Evolutionary conservation across 257 asterid genomes (phyloP), one percentile per base, ranked within the genome.

Genomic region (Lavandula angustifolia): DNA sequence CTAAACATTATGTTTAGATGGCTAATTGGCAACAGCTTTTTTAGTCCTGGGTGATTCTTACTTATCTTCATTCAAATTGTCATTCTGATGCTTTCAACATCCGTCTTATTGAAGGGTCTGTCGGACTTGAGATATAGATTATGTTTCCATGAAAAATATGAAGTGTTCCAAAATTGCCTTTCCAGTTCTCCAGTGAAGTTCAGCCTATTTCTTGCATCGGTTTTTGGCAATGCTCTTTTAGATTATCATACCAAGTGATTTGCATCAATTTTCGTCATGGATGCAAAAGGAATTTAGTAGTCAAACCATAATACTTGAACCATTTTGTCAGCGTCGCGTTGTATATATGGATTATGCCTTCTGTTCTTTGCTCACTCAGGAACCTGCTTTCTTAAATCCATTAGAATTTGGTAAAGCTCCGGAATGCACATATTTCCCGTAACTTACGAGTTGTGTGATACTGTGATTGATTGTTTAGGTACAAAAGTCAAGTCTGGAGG

Each of bases 401-500:
- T 33, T 69, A 16, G 31, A 22, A 34, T 34, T 14, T 56, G 17
- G 52, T 22, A 22, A 11, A 17, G 12, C n/a, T 33, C 49, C 54
- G 9, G 1, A 34, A 41, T 32, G 60, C 60, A 62, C 59, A 32
- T 60, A 46, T 18, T 69, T 64, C 43, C 27, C 53, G 46, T 58
- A 49, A 27, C 6, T 52, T 44, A 40, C 32, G 22, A 18, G 32
- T 52, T 52, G 54, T 46, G 14, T 34, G n/a, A n/a, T n/a, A n/a
- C n/a, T n/a, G n/a, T n/a, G 56, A 68, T 48, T 47, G 40, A 72
- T 33, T 59, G 34, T 75, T 60, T 62, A 94, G 99, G 94, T 94
- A 14, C 96, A 94, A 83, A 94, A 94, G 74, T 81, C 96, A 70
- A 86, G 84, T 71, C 71, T 94, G 87, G 99, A 90, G 80, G 95